Base-by-base conservation (phyloP, 257 asterid genomes). In the Solanum raphanifolium region DNA sequence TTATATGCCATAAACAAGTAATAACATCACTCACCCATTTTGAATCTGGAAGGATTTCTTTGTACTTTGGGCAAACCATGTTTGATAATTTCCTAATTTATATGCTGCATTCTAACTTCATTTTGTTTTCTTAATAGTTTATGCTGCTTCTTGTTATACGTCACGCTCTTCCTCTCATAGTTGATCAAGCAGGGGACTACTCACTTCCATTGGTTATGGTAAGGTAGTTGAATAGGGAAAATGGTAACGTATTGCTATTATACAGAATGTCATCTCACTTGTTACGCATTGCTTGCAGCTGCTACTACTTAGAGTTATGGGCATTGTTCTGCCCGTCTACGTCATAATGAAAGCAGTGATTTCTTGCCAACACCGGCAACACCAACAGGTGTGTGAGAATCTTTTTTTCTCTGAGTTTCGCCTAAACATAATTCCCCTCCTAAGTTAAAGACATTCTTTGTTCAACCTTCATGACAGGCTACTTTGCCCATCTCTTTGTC, bases 291-390 rank as follows among this genome's bases (percentile, higher is more conserved):
- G 73, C 86, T 79, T 88, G 85, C 98, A 97, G 99, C 55, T 97
- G 71, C 36, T 95, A 87, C 88, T 95, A 89, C 94, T 97, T 25
- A 87, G 95, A 87, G 76, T 92, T 82, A 84, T 91, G 65, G 98
- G 99, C 89, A 96, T 97, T 86, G 89, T 94, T 75, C 87, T 95
- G 76, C 98, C 99, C 25, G 86, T 95, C 87, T 97, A 94, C 93
- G 91, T 97, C 43, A 94, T 97, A 89, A 92, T 95, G 89, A 95
- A 94, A 92, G 94, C 96, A 16, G 96, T 93, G 86, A 95, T 93
- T 62, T 91, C 96, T 48, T 87, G 94, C 86, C 86, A 93, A 74
- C 93, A 90, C 23, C 93, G 94, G 38, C 92, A 94, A 38, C 94
- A 91, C 62, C 93, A 88, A 75, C 97, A 92, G 94, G 98, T 94